Conservation (phyloP, 116 monocot species). For the Zostera marina region DNA sequence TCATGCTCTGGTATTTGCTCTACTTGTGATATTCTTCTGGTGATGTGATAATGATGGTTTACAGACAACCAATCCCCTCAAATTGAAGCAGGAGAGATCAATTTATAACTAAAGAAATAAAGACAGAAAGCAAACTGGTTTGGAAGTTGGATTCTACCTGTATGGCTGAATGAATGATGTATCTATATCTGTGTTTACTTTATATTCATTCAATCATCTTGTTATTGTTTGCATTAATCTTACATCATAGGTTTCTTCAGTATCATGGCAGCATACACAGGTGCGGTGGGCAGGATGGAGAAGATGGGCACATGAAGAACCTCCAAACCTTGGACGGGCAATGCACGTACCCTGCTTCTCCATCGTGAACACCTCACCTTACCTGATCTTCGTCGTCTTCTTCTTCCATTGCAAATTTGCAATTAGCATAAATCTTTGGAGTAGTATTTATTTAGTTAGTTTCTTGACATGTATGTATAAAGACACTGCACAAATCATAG, state of each 20-base stretch:
- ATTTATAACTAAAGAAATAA: too few relatives aligned
- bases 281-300: slow-evolving; percentile 28
- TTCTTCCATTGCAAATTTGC: neutral
- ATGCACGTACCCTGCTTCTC: slow-evolving; percentile 60
- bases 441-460: too few relatives aligned
- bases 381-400: slow-evolving; percentile 2
- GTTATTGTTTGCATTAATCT: too few relatives aligned
- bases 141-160: too few relatives aligned
- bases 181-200: too few relatives aligned
- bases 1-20: slow-evolving; percentile 39
- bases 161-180: too few relatives aligned
- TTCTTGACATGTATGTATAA: too few relatives aligned
- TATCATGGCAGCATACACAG: neutral
- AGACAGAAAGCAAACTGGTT: too few relatives aligned
- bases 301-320: slow-evolving; percentile 49
- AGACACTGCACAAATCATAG: too few relatives aligned
- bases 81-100: neutral
- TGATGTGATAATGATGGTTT: too few relatives aligned
- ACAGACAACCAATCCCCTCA: neutral
- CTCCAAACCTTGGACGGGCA: slow-evolving; percentile 15
- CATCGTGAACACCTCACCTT: slow-evolving; percentile 32
- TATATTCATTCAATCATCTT: too few relatives aligned
- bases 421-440: too few relatives aligned
- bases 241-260: neutral
- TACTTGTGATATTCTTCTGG: slow-evolving; percentile 48